Conservation (phyloP, 1,139 yeast species). For the Taphrina betulina region DNA sequence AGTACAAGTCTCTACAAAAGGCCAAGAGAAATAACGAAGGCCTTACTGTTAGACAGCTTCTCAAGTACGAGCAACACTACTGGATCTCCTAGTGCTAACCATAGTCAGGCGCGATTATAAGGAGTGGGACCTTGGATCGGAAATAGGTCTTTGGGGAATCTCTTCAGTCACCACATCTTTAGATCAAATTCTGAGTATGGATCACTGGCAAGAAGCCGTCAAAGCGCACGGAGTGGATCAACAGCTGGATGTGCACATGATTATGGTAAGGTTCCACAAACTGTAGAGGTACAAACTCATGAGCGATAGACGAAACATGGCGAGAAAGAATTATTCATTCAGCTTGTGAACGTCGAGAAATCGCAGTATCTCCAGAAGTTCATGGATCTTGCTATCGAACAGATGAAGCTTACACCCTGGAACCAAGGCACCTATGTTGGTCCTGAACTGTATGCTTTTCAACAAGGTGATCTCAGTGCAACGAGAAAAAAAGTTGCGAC, state of each 20-base stretch:
- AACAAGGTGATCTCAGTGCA: conserved; percentile 18
- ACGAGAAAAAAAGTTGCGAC: conserved; percentile 28
- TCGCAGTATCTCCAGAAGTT: background rate
- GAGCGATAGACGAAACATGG: conserved; percentile 19
- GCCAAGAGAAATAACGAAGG: conserved; percentile 55
- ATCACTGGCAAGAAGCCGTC: conserved; percentile 29
- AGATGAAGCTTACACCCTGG: conserved; percentile 20
- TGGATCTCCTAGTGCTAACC: too few species aligned
- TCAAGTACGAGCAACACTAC: conserved; percentile 33
- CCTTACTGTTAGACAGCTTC: conserved; percentile 19
- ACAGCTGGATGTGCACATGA: conserved; percentile 54
- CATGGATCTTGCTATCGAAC: conserved; percentile 9
- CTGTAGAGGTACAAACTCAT: background rate
- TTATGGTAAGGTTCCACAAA: conserved; percentile 49
- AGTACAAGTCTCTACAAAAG: conserved; percentile 50
- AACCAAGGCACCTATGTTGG: background rate
- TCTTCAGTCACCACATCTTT: conserved; percentile 65
- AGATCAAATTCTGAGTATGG: conserved; percentile 50
- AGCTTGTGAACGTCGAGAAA: conserved; percentile 2
- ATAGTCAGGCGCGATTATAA: conserved; percentile 77
- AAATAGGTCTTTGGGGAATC: conserved; percentile 62
- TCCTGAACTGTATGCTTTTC: conserved; percentile 1
- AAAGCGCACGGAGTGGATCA: conserved; percentile 47
- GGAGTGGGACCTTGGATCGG: conserved; percentile 55
- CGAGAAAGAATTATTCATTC: conserved; percentile 14